phyloP scores from a whole-genome alignment of 441 rosid species.

The Erysimum pusillum region DNA sequence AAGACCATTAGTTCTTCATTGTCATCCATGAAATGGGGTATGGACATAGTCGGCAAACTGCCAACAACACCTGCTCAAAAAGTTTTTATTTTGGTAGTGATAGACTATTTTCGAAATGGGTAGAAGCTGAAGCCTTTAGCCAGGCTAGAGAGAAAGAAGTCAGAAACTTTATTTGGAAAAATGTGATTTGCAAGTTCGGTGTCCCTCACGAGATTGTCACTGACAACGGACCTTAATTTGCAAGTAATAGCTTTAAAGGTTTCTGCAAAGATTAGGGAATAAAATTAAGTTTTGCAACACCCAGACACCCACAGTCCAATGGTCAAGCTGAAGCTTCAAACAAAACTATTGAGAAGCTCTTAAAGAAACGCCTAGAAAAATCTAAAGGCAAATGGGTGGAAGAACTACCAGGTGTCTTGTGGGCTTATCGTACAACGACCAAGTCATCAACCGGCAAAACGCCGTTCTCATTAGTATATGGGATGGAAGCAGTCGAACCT shows the following conservation, averaged over 20 bases:
- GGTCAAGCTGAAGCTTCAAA: background rate
- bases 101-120: background rate
- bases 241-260: background rate
- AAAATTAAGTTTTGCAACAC: background rate
- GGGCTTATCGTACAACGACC: too few species aligned
- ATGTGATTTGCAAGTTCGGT: background rate
- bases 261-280: background rate
- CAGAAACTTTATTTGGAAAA: background rate
- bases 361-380: too few species aligned
- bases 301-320: background rate
- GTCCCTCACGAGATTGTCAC: background rate
- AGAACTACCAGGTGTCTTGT: too few species aligned
- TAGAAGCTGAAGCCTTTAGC: background rate
- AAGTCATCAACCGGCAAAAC: too few species aligned
- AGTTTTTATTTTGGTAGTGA: background rate
- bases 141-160: background rate
- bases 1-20: background rate
- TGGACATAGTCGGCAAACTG: background rate
- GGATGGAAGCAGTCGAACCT: too few species aligned
- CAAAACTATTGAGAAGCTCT: background rate
- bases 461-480: too few species aligned
- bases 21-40: slow-evolving; percentile 7
- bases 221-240: background rate
- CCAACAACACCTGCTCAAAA: background rate
- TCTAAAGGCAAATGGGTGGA: too few species aligned